A percentile compares a stretch with the other conserved stretches of the same genome.
These are phyloP conservation scores for Oryza australiensis DNA, from an alignment of 176 grass and related monocot species.

Conservation along the genomic window DNA sequence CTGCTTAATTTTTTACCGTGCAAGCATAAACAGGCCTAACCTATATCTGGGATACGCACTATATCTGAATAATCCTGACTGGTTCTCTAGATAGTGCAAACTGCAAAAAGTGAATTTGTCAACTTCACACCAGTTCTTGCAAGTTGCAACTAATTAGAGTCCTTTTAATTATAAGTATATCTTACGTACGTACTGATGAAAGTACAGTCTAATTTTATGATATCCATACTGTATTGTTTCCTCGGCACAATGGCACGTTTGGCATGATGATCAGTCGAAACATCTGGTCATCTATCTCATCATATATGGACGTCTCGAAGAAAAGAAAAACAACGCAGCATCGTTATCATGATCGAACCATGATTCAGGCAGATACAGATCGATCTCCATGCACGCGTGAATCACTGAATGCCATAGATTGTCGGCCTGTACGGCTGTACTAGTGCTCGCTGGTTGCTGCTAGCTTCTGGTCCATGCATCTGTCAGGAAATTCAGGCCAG, in stretches of 20 bases:
- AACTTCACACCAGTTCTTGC: not conserved
- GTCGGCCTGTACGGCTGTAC: not conserved
- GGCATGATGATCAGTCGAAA: not conserved
- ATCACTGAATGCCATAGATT: not conserved
- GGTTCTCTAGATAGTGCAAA: not conserved
- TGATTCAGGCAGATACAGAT: conserved; percentile 17
- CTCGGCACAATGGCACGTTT: not conserved
- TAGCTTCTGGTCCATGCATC: too few relatives aligned
- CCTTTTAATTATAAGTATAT: too few relatives aligned
- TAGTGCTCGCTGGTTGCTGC: not conserved
- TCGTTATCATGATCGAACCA: conserved; percentile 18
- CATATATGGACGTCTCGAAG: not conserved
- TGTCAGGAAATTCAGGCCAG: too few relatives aligned
- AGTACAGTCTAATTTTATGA: not conserved
- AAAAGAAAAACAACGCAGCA: not conserved
- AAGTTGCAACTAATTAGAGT: not conserved
- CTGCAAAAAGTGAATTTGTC: not conserved
- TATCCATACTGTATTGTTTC: conserved; percentile 14
- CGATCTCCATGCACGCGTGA: not conserved
- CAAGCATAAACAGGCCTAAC: not conserved
- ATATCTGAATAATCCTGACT: not conserved
- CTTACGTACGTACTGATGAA: not conserved
- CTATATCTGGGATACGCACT: not conserved
- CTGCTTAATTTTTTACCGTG: conserved; percentile 2
- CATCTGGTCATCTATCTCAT: conserved; percentile 7